A percentile compares a stretch with the other conserved stretches of the same genome.
Evolutionary conservation across 2,329 filamentous ascomycete species (phyloP).

Genomic region (Colletotrichum theobromicola): DNA sequence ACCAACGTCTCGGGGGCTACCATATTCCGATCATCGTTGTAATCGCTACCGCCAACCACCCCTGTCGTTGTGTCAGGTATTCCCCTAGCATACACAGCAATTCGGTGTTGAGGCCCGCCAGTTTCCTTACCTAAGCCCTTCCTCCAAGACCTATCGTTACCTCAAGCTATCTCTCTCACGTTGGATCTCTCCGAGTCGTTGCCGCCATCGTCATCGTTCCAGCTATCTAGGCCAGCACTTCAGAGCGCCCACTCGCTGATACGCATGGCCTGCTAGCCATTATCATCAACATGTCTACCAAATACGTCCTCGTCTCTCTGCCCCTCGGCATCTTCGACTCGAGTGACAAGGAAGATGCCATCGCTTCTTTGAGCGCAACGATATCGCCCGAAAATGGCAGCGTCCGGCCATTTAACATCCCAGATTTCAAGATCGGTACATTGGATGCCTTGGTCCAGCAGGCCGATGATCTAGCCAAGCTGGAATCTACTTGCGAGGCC

Average conservation of each 20-base stretch:
- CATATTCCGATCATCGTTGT: background rate
- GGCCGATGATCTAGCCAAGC: slow-evolving; percentile 91
- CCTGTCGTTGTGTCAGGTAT: background rate
- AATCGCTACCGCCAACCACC: background rate
- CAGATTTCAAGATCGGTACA: slow-evolving; percentile 97
- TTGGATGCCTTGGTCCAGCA: slow-evolving; percentile 95
- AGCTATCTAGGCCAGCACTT: background rate
- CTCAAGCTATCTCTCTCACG: background rate
- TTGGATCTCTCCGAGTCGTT: background rate
- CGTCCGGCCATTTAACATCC: slow-evolving; percentile 80
- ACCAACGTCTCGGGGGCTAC: background rate
- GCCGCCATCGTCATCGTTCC: background rate
- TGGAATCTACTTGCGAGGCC: slow-evolving; percentile 78
- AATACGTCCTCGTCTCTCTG: slow-evolving; percentile 89
- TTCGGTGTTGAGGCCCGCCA: background rate
- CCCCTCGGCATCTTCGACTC: slow-evolving; percentile 87
- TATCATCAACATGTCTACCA: slow-evolving; percentile 51
- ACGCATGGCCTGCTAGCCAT: slow-evolving; percentile 7
- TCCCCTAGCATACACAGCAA: background rate
- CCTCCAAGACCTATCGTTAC: background rate
- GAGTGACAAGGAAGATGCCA: slow-evolving; percentile 79
- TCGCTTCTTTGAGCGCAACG: slow-evolving; percentile 75
- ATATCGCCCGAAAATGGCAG: slow-evolving; percentile 77
- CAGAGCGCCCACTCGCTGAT: background rate
- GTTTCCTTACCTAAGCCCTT: background rate